These are phyloP conservation scores for Penicillium soppii DNA, from an alignment of 495 filamentous ascomycete species.

Conservation along the genomic window DNA sequence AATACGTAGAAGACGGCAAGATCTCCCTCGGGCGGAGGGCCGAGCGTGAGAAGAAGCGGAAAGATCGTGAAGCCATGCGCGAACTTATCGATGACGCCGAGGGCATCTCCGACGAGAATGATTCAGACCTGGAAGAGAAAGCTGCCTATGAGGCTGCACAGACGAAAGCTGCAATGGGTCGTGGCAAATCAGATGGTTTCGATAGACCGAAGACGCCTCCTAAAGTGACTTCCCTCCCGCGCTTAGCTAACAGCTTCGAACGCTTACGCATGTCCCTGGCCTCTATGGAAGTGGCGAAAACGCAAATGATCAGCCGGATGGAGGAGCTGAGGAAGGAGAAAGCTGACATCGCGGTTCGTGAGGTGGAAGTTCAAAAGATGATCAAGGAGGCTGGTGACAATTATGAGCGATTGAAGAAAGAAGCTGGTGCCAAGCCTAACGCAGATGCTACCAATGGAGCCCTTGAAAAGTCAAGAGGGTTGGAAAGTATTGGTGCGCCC, in stretches of 20 bases:
- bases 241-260: constrained; percentile 49
- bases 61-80: constrained; percentile 73
- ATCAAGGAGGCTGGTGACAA: constrained; percentile 80
- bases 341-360: constrained; percentile 65
- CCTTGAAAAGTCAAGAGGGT: constrained; percentile 35
- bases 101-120: constrained; percentile 59
- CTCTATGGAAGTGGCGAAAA: constrained; percentile 55
- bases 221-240: constrained; percentile 58
- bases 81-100: constrained; percentile 84
- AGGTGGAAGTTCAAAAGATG: constrained; percentile 77
- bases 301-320: constrained; percentile 54
- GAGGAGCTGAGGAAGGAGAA: constrained; percentile 65
- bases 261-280: constrained; percentile 51
- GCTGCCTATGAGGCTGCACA: constrained; percentile 90
- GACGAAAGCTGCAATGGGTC: constrained; percentile 75
- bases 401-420: constrained; percentile 61
- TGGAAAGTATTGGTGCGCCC: constrained; percentile 43
- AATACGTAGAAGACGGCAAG: constrained; percentile 82
- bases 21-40: constrained; percentile 78
- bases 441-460: constrained; percentile 27
- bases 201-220: constrained; percentile 54
- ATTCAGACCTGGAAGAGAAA: constrained; percentile 75
- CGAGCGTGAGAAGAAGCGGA: constrained; percentile 68
- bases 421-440: constrained; percentile 45
- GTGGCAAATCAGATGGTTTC: constrained; percentile 46